A percentile compares a stretch with the other conserved stretches of the same genome.
Conservation (phyloP, 805 yeast species). For the Trichomonascus vanleenenianus region DNA sequence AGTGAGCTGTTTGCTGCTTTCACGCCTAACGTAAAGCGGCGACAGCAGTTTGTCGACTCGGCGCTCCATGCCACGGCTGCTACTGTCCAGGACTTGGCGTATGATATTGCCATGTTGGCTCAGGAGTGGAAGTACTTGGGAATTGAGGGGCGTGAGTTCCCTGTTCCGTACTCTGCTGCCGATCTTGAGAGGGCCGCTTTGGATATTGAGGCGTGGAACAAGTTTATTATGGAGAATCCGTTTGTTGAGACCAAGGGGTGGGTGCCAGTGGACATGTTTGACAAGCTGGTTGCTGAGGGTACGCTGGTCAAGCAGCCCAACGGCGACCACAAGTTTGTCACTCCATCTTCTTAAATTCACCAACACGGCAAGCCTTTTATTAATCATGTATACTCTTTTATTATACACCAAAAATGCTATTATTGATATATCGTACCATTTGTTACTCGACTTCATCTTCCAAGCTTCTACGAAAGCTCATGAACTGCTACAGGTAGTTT, state of each 20-base stretch:
- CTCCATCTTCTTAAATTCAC: neutral
- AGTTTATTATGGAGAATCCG: conserved; percentile 60
- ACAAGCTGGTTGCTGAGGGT: conserved; percentile 58
- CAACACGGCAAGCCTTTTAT: too few relatives aligned
- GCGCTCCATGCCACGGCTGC: conserved; percentile 21
- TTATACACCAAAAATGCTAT: too few relatives aligned
- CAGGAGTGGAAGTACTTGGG: conserved; percentile 24
- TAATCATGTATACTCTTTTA: too few relatives aligned
- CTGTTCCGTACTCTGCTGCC: conserved; percentile 51
- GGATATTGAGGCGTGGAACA: conserved; percentile 59
- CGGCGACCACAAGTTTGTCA: conserved; percentile 40
- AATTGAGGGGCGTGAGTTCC: conserved; percentile 34
- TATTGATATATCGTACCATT: too few relatives aligned
- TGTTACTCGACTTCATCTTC: too few relatives aligned
- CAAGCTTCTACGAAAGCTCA: too few relatives aligned
- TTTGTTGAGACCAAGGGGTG: conserved; percentile 90
- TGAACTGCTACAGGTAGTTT: too few relatives aligned
- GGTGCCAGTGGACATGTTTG: conserved; percentile 93
- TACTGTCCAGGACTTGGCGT: conserved; percentile 25
- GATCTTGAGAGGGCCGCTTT: conserved; percentile 51
- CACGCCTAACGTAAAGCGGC: conserved; percentile 63
- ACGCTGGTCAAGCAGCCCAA: conserved; percentile 53
- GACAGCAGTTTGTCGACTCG: conserved; percentile 29
- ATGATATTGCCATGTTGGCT: conserved; percentile 23
- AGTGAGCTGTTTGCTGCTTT: conserved; percentile 59